Conservation (phyloP, 2,329 filamentous ascomycete species). For the Allantophomopsis cytisporea region DNA sequence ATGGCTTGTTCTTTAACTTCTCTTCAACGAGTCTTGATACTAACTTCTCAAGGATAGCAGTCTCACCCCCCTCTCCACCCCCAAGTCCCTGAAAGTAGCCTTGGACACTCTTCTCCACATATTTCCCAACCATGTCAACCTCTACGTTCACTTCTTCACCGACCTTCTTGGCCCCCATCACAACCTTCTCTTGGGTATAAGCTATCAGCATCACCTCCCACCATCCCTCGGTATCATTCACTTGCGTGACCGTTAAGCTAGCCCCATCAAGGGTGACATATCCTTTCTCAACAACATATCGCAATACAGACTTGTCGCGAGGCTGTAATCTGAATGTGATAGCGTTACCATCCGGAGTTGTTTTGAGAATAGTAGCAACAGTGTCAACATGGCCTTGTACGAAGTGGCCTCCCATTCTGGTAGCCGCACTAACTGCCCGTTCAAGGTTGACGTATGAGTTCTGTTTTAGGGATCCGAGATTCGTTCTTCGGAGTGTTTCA, state of each 20-base stretch:
- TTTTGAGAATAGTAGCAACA: slow-evolving; percentile 58
- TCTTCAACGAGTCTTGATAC: slow-evolving; percentile 58
- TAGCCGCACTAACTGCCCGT: slow-evolving; percentile 78
- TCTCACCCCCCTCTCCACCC: slow-evolving; percentile 33
- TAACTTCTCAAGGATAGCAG: slow-evolving; percentile 55
- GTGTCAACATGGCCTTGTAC: slow-evolving; percentile 97
- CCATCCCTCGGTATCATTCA: slow-evolving; percentile 66
- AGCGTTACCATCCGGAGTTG: slow-evolving; percentile 77
- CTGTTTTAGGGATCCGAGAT: slow-evolving; percentile 62
- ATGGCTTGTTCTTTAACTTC: neutral
- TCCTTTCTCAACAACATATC: slow-evolving; percentile 92
- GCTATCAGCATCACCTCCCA: slow-evolving; percentile 97
- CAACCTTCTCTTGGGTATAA: slow-evolving; percentile 89
- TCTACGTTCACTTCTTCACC: slow-evolving; percentile 22
- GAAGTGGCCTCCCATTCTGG: slow-evolving; percentile 96
- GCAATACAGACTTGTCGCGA: slow-evolving; percentile 51
- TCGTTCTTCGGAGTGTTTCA: slow-evolving; percentile 90
- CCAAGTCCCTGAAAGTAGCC: slow-evolving; percentile 56
- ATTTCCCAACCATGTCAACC: slow-evolving; percentile 48
- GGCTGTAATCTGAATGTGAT: slow-evolving; percentile 76
- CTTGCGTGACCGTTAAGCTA: slow-evolving; percentile 80
- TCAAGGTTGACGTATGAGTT: slow-evolving; percentile 77
- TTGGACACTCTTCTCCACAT: slow-evolving; percentile 78
- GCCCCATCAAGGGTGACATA: slow-evolving; percentile 91
- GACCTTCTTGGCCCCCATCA: slow-evolving; percentile 20